These are phyloP conservation scores for Aureobasidium sp. DNA, from an alignment of 2,329 filamentous ascomycete species.

Conservation along the genomic window DNA sequence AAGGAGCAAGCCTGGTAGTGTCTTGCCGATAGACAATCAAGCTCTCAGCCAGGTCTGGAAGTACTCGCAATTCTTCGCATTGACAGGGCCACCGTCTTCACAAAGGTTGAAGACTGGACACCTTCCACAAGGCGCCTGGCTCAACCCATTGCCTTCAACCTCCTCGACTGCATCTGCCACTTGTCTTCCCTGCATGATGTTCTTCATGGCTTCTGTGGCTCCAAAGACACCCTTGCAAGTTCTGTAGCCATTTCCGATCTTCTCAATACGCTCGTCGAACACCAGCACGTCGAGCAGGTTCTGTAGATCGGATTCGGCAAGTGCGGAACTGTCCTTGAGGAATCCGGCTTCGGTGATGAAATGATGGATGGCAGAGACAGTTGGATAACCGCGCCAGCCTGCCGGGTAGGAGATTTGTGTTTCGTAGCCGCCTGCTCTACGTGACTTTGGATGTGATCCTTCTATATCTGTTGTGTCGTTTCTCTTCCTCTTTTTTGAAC, in stretches of 20 bases:
- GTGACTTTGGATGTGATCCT: conserved; percentile 23
- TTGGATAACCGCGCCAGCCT: conserved; percentile 60
- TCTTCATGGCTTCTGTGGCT: conserved; percentile 15
- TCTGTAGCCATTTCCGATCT: conserved; percentile 43
- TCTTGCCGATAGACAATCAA: not conserved
- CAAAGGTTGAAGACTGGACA: conserved; percentile 94
- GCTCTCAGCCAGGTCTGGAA: conserved; percentile 71
- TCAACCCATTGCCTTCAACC: conserved; percentile 60
- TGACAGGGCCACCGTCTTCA: conserved; percentile 82
- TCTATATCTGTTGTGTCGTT: conserved; percentile 21
- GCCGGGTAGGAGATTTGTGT: conserved; percentile 23
- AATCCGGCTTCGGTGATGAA: conserved; percentile 62
- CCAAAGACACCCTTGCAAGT: conserved; percentile 29
- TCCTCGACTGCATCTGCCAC: conserved; percentile 30
- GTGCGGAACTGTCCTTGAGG: conserved; percentile 52
- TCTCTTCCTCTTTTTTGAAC: conserved; percentile 27
- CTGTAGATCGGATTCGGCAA: conserved; percentile 64
- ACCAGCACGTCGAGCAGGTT: conserved; percentile 82
- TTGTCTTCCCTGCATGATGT: conserved; percentile 13
- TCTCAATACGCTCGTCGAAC: conserved; percentile 77
- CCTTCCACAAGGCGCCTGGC: conserved; percentile 79
- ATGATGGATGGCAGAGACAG: conserved; percentile 65
- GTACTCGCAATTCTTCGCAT: conserved; percentile 83
- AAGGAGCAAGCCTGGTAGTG: not conserved
- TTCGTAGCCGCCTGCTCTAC: conserved; percentile 17